Base-by-base conservation (phyloP, 768 basidiomycete species). In the Suillus sp. region DNA sequence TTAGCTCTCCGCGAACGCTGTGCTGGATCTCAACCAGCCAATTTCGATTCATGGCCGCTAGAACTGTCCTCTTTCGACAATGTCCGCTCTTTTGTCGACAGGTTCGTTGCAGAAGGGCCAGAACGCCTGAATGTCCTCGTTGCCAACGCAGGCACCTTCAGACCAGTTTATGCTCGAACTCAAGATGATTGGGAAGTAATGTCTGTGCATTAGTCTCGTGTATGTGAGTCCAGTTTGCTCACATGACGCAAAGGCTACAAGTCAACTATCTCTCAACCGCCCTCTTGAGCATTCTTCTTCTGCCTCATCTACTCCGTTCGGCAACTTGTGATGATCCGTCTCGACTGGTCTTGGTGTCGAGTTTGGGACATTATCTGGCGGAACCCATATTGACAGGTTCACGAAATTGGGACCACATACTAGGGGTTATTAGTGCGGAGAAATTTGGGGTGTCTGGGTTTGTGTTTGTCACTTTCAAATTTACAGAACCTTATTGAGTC, bases 131-230 rank as follows among this genome's bases (percentile, higher is more conserved):
- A 78, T 42, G 61, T 72, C 2, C 63, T 80, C 22, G 65, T 78
- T 25, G 69, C 69, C 6, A 77, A 77, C 45, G 78, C 77, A 1
- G 77, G 73, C 9, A 59, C 71, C 9, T 60, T 66, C 1, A 18
- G 22, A 1, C 2, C 1, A 0, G 43, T 59, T 1, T 78, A 78
- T 43, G 37, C 64, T n/a, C 62, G 66, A n/a, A 80, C 80, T 0
- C 45, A 64, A 1, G 84, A 86, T 64, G 83, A 80, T 9, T 85
- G 80, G 81, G 84, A 86, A 66, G 32, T 69, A 35, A 72, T 67
- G 84, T 84, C 62, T 32, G 72, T 69, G 18, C 40, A n/a, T 50
- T 27, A n/a, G 8, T 35, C 13, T 3, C 10, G 16, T 16, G 14
- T 18, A 9, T 10, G 43, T 34, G 3, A n/a, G 27, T 20, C 22